Conservation (phyloP, 176 grass and related monocot species). For the Pharus latifolius region DNA sequence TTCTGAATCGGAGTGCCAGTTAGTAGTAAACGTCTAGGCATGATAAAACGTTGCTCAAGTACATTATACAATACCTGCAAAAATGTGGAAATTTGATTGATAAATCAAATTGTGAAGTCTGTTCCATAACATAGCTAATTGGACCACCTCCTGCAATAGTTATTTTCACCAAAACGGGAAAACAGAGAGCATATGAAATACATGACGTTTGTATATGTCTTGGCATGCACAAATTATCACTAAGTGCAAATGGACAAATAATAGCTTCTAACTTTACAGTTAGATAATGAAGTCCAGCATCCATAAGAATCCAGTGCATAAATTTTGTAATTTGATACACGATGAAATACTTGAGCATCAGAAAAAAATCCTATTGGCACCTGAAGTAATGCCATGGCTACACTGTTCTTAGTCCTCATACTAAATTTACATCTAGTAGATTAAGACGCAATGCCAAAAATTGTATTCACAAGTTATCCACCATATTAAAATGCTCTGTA, state of each 20-base stretch:
- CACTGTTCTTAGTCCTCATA: not conserved
- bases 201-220: not conserved
- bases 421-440: not conserved
- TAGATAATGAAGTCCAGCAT: not conserved
- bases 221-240: not conserved
- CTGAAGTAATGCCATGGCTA: not conserved
- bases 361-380: not conserved
- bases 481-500: not conserved
- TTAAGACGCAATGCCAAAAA: not conserved
- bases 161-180: not conserved
- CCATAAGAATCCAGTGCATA: not conserved
- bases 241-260: not conserved
- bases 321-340: not conserved
- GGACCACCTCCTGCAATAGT: not conserved
- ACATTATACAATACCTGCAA: slow-evolving; percentile 83
- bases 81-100: slow-evolving; percentile 8
- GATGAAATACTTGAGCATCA: not conserved
- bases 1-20: slow-evolving; percentile 97
- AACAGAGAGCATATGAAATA: not conserved
- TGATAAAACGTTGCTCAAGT: slow-evolving; percentile 71
- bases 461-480: not conserved
- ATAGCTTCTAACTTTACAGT: not conserved
- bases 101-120: not conserved
- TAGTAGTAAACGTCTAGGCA: slow-evolving; percentile 72
- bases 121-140: not conserved